These are phyloP conservation scores for Phytophthora sp. DNA, from an alignment of 352 stramenopile species.

Conservation along the genomic window DNA sequence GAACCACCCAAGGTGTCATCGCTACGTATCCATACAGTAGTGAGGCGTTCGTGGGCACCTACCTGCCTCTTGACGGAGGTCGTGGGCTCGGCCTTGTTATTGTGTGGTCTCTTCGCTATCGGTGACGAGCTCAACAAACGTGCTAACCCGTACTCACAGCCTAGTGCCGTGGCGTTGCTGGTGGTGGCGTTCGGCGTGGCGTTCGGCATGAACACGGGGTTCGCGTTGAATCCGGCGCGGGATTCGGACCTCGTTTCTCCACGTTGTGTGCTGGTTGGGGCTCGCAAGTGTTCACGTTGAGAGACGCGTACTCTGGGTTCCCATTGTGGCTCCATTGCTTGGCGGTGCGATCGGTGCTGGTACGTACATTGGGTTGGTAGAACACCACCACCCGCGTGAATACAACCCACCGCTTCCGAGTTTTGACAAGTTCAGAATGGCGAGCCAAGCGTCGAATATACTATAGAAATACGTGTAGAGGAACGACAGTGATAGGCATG, in stretches of 20 bases:
- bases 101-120: constrained; percentile 67
- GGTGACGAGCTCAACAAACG: constrained; percentile 62
- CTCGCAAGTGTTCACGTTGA: constrained; percentile 37
- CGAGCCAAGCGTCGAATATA: constrained; percentile 14
- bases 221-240: constrained; percentile 63
- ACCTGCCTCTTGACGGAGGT: constrained; percentile 65
- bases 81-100: constrained; percentile 59
- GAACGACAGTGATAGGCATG: no score
- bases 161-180: constrained; percentile 48
- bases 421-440: constrained; percentile 1
- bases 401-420: constrained; percentile 23
- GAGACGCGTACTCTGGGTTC: constrained; percentile 63
- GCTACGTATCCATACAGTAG: constrained; percentile 57
- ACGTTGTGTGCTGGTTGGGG: constrained; percentile 47
- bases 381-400: constrained; percentile 38
- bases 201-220: constrained; percentile 71
- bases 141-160: constrained; percentile 49
- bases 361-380: constrained; percentile 35
- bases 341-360: constrained; percentile 36
- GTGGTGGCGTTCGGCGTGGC: constrained; percentile 63
- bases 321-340: constrained; percentile 43
- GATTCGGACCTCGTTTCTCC: constrained; percentile 54
- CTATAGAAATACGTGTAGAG: background rate
- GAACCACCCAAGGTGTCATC: constrained; percentile 47
- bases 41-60: constrained; percentile 43